Evolutionary conservation across 2,329 filamentous ascomycete species (phyloP).

Genomic region (Stachybotrys chartarum): DNA sequence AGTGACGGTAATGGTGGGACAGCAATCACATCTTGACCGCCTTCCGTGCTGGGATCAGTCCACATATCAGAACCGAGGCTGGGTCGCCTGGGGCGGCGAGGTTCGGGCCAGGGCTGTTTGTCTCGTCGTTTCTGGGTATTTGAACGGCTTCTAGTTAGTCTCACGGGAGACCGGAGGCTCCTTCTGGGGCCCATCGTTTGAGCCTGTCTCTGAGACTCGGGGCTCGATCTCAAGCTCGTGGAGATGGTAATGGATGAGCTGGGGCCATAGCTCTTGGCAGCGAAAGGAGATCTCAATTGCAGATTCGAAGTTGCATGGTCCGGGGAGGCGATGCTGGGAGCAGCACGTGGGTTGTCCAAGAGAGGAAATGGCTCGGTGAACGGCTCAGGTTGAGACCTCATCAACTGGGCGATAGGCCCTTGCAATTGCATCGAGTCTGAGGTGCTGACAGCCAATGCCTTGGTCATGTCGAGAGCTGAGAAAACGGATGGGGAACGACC

Average conservation of each 20-base stretch:
- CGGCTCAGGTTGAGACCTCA: constrained; percentile 29
- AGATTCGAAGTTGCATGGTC: constrained; percentile 17
- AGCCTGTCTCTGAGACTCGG: constrained; percentile 32
- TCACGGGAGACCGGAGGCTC: constrained; percentile 45
- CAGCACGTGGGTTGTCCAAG: constrained; percentile 7
- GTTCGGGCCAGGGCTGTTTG: constrained; percentile 36
- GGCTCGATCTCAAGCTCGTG: constrained; percentile 23
- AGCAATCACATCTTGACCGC: constrained; percentile 11
- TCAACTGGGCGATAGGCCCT: constrained; percentile 53
- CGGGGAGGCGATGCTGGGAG: constrained; percentile 3
- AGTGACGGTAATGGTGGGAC: constrained; percentile 19
- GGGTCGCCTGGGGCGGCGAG: constrained; percentile 42
- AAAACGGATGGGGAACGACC: constrained; percentile 42
- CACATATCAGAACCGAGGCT: constrained; percentile 49
- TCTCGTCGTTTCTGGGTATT: constrained; percentile 50
- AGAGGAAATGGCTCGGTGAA: constrained; percentile 12
- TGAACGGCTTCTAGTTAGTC: constrained; percentile 41
- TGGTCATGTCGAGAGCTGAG: constrained; percentile 52
- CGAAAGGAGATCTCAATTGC: constrained; percentile 48
- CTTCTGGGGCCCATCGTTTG: constrained; percentile 43
- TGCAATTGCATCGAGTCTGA: constrained; percentile 58
- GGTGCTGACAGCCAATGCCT: constrained; percentile 57
- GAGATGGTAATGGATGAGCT: constrained; percentile 47
- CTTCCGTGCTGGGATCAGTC: constrained; percentile 32
- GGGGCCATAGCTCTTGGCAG: constrained; percentile 53